Evolutionary conservation across 768 basidiomycete genomes (phyloP).

Genomic region (Chalciporus piperatus): DNA sequence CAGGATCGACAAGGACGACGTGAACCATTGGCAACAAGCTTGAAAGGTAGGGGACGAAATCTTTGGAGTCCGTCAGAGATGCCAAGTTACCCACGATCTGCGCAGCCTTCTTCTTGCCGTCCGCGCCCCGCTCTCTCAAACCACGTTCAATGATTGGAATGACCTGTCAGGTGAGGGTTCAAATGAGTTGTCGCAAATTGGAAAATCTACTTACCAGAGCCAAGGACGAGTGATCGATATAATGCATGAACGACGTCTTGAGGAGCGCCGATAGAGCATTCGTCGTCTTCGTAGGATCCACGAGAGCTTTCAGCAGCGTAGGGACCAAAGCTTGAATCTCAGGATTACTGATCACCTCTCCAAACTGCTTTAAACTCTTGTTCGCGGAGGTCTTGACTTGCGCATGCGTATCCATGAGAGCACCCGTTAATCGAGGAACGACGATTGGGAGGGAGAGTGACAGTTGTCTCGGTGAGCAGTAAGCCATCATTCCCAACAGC

Average conservation of each 20-base stretch:
- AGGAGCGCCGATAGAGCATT: conserved; percentile 81
- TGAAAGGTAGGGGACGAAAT: conserved; percentile 93
- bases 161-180: conserved; percentile 48
- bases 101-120: conserved; percentile 92
- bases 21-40: conserved; percentile 89
- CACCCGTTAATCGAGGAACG: conserved; percentile 92
- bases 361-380: conserved; percentile 94
- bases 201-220: conserved; percentile 62
- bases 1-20: conserved; percentile 90
- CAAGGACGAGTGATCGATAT: conserved; percentile 94
- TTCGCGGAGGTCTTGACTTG: conserved; percentile 94
- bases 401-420: conserved; percentile 95
- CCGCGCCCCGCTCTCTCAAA: conserved; percentile 85
- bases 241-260: conserved; percentile 96
- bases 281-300: conserved; percentile 90
- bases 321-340: conserved; percentile 92
- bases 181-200: background rate
- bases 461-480: conserved; percentile 92
- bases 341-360: conserved; percentile 97
- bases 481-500: conserved; percentile 96
- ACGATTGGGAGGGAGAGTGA: conserved; percentile 94
- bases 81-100: conserved; percentile 98
- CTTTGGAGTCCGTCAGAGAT: conserved; percentile 82
- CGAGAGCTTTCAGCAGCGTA: conserved; percentile 87
- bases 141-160: conserved; percentile 95